Evolutionary conservation across 257 asterid species (phyloP).

Genomic region (Ilex aquifolium): DNA sequence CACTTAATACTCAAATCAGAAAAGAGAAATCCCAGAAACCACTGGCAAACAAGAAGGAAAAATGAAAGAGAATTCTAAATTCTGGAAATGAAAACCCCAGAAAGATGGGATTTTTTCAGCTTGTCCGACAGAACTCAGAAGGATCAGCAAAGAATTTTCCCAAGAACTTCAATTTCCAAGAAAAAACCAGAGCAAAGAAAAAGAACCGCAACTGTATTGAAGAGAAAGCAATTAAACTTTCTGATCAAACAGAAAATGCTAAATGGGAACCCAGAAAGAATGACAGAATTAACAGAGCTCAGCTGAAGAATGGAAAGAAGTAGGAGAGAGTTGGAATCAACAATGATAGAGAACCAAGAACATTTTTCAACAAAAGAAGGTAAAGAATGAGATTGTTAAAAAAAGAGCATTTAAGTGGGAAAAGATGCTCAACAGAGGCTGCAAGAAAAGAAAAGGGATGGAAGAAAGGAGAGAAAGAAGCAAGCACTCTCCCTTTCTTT

Average conservation of each 20-base stretch:
- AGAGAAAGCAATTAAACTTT: too few relatives aligned
- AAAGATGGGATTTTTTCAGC: too few relatives aligned
- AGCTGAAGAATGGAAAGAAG: conserved; percentile 42
- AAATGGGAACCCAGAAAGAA: conserved; percentile 25
- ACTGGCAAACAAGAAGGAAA: too few relatives aligned
- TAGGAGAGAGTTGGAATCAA: conserved; percentile 29
- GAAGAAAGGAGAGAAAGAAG: conserved; percentile 15
- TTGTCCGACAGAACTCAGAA: too few relatives aligned
- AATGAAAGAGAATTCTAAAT: too few relatives aligned
- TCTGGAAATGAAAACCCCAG: too few relatives aligned
- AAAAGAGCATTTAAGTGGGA: conserved; percentile 32
- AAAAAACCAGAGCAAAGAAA: too few relatives aligned
- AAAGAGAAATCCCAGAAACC: too few relatives aligned
- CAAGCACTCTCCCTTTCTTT: conserved; percentile 14
- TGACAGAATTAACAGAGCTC: conserved; percentile 22
- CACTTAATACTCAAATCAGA: too few relatives aligned
- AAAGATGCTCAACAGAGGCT: conserved; percentile 65
- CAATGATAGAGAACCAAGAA: conserved; percentile 25
- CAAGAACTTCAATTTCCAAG: too few relatives aligned
- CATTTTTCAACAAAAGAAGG: conserved; percentile 11
- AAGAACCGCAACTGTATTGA: too few relatives aligned
- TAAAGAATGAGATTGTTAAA: conserved; percentile 30
- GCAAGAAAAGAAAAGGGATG: conserved; percentile 50
- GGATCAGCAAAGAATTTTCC: too few relatives aligned
- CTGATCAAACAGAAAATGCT: conserved; percentile 16